Base-by-base conservation (phyloP, 345 rosid genomes). In the Salix brachista region DNA sequence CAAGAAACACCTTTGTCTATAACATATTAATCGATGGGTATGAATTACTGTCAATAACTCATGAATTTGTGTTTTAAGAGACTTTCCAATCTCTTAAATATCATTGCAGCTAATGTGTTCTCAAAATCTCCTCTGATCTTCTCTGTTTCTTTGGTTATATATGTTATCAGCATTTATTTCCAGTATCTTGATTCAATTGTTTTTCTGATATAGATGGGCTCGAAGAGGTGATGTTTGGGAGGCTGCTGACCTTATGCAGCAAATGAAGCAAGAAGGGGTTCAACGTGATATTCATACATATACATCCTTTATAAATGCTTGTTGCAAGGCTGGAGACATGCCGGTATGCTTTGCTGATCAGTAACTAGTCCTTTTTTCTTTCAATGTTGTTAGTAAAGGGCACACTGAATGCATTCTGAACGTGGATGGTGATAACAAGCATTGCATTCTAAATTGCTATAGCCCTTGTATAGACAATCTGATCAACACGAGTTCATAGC, bases 181-280 rank as follows among this genome's bases (percentile, higher is more conserved):
- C 78, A 41, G 3, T 50, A 14, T 26, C 64, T 67, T 3, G 70
- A 61, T 61, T 67, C 16, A 26, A 17, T 34, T 54, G 18, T 32
- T 72, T 37, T 65, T 50, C 30, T 42, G 44, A 0, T 77, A 41
- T 75, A 95, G 99, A 87, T 95, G 98, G 99, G 96, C 99, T 78
- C 87, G 99, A 74, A 83, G 98, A 83, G 99, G 99, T 18, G 98
- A 93, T 87, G 91, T 95, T 32, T 93, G 99, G 99, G 97, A 95
- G 84, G 98, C 99, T 12, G 93, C 93, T 39, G 99, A 95, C 75
- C 87, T 95, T 80, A 90, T 95, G 91, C 97, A 91, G 68, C 97
- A 93, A 85, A 95, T 95, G 99, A 93, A 84, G 61, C 87, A 78
- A 66, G 99, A 88, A 80, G 92, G 96, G 32, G 96, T 95, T 70